Conservation (phyloP, 306 rosid genomes). For the Malus orientalis region DNA sequence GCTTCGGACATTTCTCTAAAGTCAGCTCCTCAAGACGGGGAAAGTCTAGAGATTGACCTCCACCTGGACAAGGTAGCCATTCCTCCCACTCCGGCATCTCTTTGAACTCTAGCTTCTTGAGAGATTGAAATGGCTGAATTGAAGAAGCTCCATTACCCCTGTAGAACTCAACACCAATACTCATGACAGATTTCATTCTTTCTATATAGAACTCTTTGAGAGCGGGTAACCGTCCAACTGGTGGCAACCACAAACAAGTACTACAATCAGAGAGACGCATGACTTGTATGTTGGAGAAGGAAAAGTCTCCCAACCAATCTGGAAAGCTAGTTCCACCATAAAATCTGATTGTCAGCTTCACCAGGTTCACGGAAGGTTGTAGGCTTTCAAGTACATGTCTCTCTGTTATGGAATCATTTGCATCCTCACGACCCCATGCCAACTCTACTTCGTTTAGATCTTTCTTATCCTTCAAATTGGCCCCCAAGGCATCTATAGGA, state of each 20-base stretch:
- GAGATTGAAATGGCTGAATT: background rate
- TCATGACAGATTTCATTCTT: too few relatives aligned
- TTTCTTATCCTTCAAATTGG: background rate
- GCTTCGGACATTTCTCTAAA: background rate
- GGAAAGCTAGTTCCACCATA: conserved; percentile 4
- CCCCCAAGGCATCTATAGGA: background rate
- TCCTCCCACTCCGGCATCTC: background rate
- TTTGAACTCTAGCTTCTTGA: background rate
- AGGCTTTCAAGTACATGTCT: background rate
- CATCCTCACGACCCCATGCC: background rate
- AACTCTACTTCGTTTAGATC: background rate
- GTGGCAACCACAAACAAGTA: background rate
- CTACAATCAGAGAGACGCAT: background rate
- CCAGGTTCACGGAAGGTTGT: conserved; percentile 10
- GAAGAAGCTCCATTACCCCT: background rate
- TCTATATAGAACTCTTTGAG: too few relatives aligned
- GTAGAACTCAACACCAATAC: conserved; percentile 1
- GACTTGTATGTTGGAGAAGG: background rate
- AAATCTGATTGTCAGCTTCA: background rate
- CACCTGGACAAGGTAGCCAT: background rate
- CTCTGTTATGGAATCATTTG: background rate
- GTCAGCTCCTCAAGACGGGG: background rate
- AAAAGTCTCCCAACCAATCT: conserved; percentile 3
- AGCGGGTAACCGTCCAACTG: too few relatives aligned
- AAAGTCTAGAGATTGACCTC: background rate